Base-by-base conservation (phyloP, 495 filamentous ascomycete species). In the Podospora sp. region DNA sequence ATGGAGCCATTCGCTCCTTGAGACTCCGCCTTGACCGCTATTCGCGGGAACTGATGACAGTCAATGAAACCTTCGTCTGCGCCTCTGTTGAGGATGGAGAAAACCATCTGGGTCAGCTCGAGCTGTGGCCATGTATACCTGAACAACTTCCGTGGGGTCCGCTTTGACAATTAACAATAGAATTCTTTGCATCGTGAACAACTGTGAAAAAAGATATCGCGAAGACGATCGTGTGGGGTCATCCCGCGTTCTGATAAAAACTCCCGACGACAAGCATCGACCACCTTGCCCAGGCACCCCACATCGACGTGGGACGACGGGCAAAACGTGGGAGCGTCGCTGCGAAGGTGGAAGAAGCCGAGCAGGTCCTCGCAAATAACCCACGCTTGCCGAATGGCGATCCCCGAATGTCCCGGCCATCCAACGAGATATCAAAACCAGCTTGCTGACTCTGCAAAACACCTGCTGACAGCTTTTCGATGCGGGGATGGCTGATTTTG, bases 281-380 rank as follows among this genome's bases (percentile, higher is more conserved):
- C 9, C 25, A 22, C 26, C 24, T 36, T 22, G 57, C n/a, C 29
- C 11, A 60, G n/a, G 12, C 4, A 35, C 57, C 57, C 57, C 57
- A 60, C 57, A 9, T 8, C 52, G 20, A 55, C 29, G 24, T 25
- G 29, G 56, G 24, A 27, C 5, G 26, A 21, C 29, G 26, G 0
- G 26, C 22, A 61, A 50, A 62, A 46, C 20, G 60, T 62, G 60
- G 60, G 60, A 62, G 21, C 5, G 60, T 14, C 6, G 9, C 36
- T n/a, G 7, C 26, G 29, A 25, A 22, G 60, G 27, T 62, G 60
- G 60, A 62, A 62, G 60, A 27, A 24, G 36, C 60, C 60, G 60
- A 25, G 33, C 60, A 9, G 2, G 2, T 50, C 5, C 22, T 50
- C 22, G 12, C 12, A 6, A 14, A 50, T 21, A 62, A 62, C 35